These are phyloP conservation scores for Afroboletus lepidellus DNA, from an alignment of 1,284 basidiomycete species.

Conservation along the genomic window DNA sequence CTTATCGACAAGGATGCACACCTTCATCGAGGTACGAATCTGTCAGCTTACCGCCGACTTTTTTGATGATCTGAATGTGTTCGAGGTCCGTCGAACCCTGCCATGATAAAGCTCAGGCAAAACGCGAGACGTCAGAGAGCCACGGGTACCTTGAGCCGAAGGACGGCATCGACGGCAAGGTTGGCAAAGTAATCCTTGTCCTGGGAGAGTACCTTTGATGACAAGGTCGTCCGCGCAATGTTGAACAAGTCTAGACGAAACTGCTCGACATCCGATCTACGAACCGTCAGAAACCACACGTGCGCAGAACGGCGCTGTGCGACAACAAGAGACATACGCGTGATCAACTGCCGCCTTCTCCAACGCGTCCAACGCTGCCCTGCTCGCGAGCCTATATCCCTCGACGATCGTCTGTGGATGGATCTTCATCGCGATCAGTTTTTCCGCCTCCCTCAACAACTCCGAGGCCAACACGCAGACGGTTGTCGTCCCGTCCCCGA, in stretches of 20 bases:
- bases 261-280: slow-evolving; percentile 64
- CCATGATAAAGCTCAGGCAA: slow-evolving; percentile 3
- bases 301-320: background rate
- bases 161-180: slow-evolving; percentile 95
- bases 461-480: slow-evolving; percentile 95
- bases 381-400: slow-evolving; percentile 92
- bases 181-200: slow-evolving; percentile 99
- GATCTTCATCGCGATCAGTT: slow-evolving; percentile 88
- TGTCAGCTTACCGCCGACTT: slow-evolving; percentile 96
- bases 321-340: slow-evolving; percentile 51
- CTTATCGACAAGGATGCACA: slow-evolving; percentile 23
- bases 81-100: slow-evolving; percentile 95
- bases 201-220: slow-evolving; percentile 94
- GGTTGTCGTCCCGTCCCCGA: slow-evolving; percentile 95
- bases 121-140: background rate
- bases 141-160: slow-evolving; percentile 76
- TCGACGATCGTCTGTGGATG: slow-evolving; percentile 99
- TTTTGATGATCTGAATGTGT: slow-evolving; percentile 99
- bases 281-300: background rate
- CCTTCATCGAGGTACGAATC: slow-evolving; percentile 99
- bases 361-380: slow-evolving; percentile 82
- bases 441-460: slow-evolving; percentile 93
- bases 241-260: slow-evolving; percentile 94
- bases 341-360: slow-evolving; percentile 84
- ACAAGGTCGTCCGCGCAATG: slow-evolving; percentile 94